These are phyloP conservation scores for Euphorbia peplus DNA, from an alignment of 345 rosid genomes.

Conservation along the genomic window DNA sequence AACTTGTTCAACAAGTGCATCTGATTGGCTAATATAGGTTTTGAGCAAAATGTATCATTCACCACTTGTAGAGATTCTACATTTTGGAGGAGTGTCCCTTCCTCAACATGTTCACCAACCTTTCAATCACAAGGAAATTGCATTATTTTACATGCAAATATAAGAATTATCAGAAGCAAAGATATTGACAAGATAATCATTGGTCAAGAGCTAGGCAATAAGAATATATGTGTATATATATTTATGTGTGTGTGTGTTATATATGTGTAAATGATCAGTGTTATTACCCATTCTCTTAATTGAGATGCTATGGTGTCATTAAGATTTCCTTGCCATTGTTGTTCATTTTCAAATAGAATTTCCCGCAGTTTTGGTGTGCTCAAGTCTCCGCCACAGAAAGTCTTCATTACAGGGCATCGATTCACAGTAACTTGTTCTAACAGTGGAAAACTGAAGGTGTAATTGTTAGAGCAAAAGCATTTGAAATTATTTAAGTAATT, in stretches of 20 bases:
- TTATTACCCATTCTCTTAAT: background rate
- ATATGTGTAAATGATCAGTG: no score
- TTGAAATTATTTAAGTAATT: background rate
- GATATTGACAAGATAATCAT: background rate
- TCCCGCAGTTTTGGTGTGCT: slow-evolving; percentile 3
- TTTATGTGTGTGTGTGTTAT: no score
- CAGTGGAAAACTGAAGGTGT: background rate
- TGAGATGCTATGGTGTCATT: background rate
- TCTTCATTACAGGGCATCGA: background rate
- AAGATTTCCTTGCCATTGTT: slow-evolving; percentile 2
- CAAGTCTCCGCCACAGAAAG: background rate
- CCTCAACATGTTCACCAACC: background rate
- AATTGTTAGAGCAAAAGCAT: background rate
- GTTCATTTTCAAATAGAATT: background rate
- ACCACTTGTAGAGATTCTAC: background rate
- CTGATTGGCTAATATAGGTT: background rate
- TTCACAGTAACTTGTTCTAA: background rate
- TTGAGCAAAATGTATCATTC: background rate
- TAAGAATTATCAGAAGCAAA: no score
- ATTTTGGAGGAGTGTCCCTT: background rate
- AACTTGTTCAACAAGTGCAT: background rate
- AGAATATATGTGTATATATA: no score
- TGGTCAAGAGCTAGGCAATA: background rate
- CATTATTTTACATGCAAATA: background rate
- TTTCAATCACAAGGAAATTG: background rate